Conservation (phyloP, 805 yeast species). For the Suhomyces prunicola region DNA sequence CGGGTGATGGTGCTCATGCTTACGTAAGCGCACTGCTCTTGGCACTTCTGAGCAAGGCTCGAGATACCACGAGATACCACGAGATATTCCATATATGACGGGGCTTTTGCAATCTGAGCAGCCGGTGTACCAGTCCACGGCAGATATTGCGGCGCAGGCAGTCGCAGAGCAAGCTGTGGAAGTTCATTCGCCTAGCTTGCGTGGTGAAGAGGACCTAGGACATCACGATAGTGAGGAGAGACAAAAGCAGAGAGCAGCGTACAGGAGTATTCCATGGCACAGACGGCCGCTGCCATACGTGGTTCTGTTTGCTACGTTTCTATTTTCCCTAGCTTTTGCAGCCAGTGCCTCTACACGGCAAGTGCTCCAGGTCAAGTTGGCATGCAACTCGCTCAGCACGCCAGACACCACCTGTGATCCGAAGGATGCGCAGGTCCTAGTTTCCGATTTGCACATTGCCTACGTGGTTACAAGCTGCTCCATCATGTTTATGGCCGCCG, state of each 20-base stretch:
- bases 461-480: slow-evolving; percentile 40
- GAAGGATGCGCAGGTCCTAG: slow-evolving; percentile 31
- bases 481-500: slow-evolving; percentile 50
- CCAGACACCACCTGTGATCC: slow-evolving; percentile 25
- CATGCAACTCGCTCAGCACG: slow-evolving; percentile 22
- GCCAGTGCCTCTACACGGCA: slow-evolving; percentile 41
- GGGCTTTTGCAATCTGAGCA: neutral
- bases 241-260: slow-evolving; percentile 44
- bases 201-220: slow-evolving; percentile 31
- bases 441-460: slow-evolving; percentile 50
- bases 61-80: neutral
- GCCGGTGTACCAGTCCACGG: neutral
- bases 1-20: neutral
- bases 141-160: neutral
- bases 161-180: slow-evolving; percentile 23
- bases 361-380: slow-evolving; percentile 28
- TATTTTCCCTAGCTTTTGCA: slow-evolving; percentile 41
- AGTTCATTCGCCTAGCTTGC: slow-evolving; percentile 13
- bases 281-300: slow-evolving; percentile 55
- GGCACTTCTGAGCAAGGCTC: neutral
- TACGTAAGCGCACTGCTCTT: neutral
- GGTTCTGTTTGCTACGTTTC: slow-evolving; percentile 41
- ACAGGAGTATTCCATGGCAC: slow-evolving; percentile 48
- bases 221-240: slow-evolving; percentile 34
- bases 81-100: neutral